A percentile compares a stretch with the other conserved stretches of the same genome.
These are phyloP conservation scores for Astrephomene gubernaculifera DNA, from an alignment of 139 green algal genomes.

Conservation along the genomic window DNA sequence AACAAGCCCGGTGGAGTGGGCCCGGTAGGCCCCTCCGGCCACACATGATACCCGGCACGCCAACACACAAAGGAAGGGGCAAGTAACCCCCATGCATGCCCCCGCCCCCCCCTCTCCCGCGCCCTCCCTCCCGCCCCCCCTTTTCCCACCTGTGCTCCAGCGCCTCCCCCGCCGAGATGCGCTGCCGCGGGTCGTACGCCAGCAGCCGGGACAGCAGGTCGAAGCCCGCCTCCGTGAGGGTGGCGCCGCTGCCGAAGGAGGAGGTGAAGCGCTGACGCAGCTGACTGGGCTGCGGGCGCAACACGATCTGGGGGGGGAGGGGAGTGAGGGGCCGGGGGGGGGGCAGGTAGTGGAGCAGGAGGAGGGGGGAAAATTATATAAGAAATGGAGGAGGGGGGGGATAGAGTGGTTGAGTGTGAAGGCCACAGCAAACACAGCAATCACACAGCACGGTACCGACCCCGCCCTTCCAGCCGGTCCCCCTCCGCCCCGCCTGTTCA, in stretches of 20 bases:
- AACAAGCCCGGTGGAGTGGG: background rate
- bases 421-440: no score
- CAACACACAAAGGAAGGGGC: no score
- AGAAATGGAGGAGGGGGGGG: no score
- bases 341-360: no score
- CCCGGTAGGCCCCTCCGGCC: no score
- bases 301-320: constrained; percentile 21
- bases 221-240: constrained; percentile 56
- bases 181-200: constrained; percentile 54
- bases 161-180: constrained; percentile 56
- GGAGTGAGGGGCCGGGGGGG: no score
- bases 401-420: no score
- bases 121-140: background rate
- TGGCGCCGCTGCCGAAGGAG: constrained; percentile 37
- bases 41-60: no score
- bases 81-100: background rate
- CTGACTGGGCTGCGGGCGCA: constrained; percentile 42
- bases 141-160: constrained; percentile 53
- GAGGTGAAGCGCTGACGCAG: constrained; percentile 49
- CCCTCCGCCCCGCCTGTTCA: no score
- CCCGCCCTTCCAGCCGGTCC: background rate
- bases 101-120: background rate
- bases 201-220: constrained; percentile 63
- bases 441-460: no score
- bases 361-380: no score